Percentiles rank a stretch among this genome's conserved stretches.
phyloP scores from a whole-genome alignment of 2,329 filamentous ascomycete species.

The Sporothrix sp. region DNA sequence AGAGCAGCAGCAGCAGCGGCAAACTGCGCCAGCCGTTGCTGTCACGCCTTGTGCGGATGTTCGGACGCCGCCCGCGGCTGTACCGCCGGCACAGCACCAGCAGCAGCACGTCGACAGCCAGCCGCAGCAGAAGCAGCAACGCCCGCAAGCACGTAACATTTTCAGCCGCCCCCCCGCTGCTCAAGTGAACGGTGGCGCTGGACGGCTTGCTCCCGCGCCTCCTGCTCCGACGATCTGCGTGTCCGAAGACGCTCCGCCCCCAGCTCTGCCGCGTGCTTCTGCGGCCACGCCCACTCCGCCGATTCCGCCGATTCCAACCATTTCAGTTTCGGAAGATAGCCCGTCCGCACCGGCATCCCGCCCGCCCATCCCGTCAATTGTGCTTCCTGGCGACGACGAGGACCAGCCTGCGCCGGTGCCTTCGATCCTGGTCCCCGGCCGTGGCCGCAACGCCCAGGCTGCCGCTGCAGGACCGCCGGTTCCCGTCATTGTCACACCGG shows the following conservation, averaged over 20 bases:
- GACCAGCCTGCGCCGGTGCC: background rate
- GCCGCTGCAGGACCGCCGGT: constrained; percentile 23
- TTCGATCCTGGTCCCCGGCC: background rate
- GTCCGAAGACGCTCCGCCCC: background rate
- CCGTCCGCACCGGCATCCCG: no score
- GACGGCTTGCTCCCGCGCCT: background rate
- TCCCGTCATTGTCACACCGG: constrained; percentile 33
- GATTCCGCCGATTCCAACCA: constrained; percentile 35
- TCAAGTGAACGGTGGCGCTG: constrained; percentile 30
- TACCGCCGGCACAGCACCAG: constrained; percentile 21
- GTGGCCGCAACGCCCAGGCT: background rate
- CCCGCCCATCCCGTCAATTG: constrained; percentile 32
- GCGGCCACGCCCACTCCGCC: constrained; percentile 28
- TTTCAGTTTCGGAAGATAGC: constrained; percentile 20
- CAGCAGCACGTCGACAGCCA: constrained; percentile 9
- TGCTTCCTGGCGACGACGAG: constrained; percentile 25
- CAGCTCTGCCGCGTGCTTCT: constrained; percentile 20
- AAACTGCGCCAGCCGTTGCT: constrained; percentile 37
- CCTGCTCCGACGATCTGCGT: constrained; percentile 23
- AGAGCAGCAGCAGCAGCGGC: background rate
- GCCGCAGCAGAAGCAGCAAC: constrained; percentile 22
- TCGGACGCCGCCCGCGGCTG: constrained; percentile 26
- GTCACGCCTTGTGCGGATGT: constrained; percentile 43
- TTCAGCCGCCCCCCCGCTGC: constrained; percentile 29
- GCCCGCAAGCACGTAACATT: constrained; percentile 25